A percentile compares a stretch with the other conserved stretches of the same genome.
These are phyloP conservation scores for Rhizopogon vulgaris DNA, from an alignment of 768 basidiomycete species.

Conservation along the genomic window DNA sequence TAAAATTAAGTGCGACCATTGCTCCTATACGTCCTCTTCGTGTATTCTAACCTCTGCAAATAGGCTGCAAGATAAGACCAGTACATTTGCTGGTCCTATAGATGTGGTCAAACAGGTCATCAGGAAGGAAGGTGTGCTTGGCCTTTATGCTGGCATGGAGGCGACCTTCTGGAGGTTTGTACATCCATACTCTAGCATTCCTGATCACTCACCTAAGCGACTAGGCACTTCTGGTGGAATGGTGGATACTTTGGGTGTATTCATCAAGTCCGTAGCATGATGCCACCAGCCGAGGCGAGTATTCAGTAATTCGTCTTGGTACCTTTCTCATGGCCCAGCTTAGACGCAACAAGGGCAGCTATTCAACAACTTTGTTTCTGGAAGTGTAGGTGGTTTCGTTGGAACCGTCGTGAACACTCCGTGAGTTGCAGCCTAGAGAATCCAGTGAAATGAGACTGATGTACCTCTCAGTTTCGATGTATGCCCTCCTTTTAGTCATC, in stretches of 20 bases:
- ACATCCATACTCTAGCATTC: not conserved
- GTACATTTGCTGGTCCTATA: conserved; percentile 85
- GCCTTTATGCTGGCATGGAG: conserved; percentile 93
- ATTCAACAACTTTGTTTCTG: conserved; percentile 90
- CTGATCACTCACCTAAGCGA: not conserved
- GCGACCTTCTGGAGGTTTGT: conserved; percentile 93
- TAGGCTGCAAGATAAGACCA: conserved; percentile 88
- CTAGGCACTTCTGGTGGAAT: conserved; percentile 84
- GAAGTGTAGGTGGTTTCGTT: conserved; percentile 81
- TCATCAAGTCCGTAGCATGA: conserved; percentile 69
- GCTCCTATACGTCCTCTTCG: conserved; percentile 14
- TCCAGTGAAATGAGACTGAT: conserved; percentile 6
- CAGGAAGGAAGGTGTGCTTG: conserved; percentile 72
- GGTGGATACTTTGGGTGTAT: conserved; percentile 96
- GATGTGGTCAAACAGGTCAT: conserved; percentile 84
- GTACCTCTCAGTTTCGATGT: conserved; percentile 40
- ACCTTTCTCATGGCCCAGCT: not conserved
- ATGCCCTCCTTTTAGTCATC: conserved; percentile 1
- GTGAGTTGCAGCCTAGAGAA: conserved; percentile 31
- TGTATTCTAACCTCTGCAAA: conserved; percentile 1
- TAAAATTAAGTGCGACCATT: conserved; percentile 61
- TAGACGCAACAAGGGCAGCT: conserved; percentile 66
- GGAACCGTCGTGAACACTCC: conserved; percentile 93
- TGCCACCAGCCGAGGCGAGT: conserved; percentile 82
- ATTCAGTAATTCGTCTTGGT: not conserved